Evolutionary conservation across 352 stramenopile species (phyloP).

Genomic region (Labyrinthula sp.): DNA sequence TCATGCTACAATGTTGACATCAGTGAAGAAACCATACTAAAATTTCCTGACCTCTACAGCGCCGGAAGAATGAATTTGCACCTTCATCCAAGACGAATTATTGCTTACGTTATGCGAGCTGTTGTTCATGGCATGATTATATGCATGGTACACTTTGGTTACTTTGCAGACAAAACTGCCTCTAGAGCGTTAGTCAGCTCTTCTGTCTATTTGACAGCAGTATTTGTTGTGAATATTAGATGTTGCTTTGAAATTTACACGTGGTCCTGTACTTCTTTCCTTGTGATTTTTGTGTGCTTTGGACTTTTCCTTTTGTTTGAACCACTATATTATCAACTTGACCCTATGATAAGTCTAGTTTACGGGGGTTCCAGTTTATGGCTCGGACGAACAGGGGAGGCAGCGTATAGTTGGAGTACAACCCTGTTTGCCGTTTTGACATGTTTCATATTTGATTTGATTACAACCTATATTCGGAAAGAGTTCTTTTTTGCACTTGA

Average conservation of each 20-base stretch:
- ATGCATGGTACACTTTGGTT: conserved; percentile 48
- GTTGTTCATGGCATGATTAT: conserved; percentile 38
- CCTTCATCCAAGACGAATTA: conserved; percentile 52
- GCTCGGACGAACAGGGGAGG: conserved; percentile 1
- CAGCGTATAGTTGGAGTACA: conserved; percentile 1
- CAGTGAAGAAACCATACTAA: conserved; percentile 43
- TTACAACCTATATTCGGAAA: conserved; percentile 7
- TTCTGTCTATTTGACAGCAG: conserved; percentile 68
- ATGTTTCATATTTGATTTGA: conserved; percentile 13
- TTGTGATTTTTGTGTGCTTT: conserved; percentile 18
- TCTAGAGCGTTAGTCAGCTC: conserved; percentile 72
- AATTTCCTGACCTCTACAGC: conserved; percentile 54
- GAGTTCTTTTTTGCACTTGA: conserved; percentile 15
- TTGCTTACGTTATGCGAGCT: conserved; percentile 51
- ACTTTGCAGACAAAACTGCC: conserved; percentile 40
- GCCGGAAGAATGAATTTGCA: conserved; percentile 50
- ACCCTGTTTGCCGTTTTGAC: conserved; percentile 6
- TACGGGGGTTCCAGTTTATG: conserved; percentile 11
- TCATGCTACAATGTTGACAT: conserved; percentile 57
- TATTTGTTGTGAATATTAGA: conserved; percentile 69
- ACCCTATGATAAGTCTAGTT: conserved; percentile 6
- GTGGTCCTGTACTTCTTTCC: conserved; percentile 25
- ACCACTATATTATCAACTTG: conserved; percentile 16
- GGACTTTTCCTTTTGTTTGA: conserved; percentile 22
- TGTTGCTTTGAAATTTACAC: conserved; percentile 27